Base-by-base conservation (phyloP, 176 grass and related monocot genomes). In the Oryza punctata region DNA sequence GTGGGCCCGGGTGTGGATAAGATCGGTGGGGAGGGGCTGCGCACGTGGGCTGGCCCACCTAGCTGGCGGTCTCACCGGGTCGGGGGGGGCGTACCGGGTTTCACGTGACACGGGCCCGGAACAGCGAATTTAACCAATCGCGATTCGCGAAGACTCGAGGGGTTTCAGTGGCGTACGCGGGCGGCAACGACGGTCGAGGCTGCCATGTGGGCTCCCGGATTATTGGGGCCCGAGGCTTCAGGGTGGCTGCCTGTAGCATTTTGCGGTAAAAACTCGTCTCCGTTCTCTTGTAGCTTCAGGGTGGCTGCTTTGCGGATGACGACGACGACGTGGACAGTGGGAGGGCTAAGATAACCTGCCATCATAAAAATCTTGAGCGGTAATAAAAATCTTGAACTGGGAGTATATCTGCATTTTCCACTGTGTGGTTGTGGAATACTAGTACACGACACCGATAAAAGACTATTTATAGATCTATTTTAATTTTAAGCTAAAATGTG, bases 1-100 rank as follows among this genome's bases (percentile, higher is more conserved):
- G 21, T 44, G 78, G 33, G 18, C 23, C 82, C 11, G 25, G 82
- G 33, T 24, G 68, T 3, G 80, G 88, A 90, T 90, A 90, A 87
- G 84, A 75, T 75, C 88, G 80, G 78, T 73, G 84, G 45, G 45
- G 79, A 3, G 69, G 10, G 52, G 52, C 52, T 28, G 68, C 12
- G 37, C 88, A 86, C 79, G 79, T 86, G 84, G 79, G 63, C 0
- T 79, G 88, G 84, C 69, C 84, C 88, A 28, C 84, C 0, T 67
- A 78, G 24, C 66, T 90, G 72, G 72, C 5, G 11, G 0, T 8
- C 72, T 12, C 65, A 5, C n/a, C 49, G 45, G 12, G 45, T 4
- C 45, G 10, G 13, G 13, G 12, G 3, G 13, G 12, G 3, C 45
- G 54, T 43, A 40, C 40, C 37, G 33, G 1, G 13, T 29, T 25